These are phyloP conservation scores for Calonectria multiphialidica DNA, from an alignment of 2,329 filamentous ascomycete species.

Conservation along the genomic window DNA sequence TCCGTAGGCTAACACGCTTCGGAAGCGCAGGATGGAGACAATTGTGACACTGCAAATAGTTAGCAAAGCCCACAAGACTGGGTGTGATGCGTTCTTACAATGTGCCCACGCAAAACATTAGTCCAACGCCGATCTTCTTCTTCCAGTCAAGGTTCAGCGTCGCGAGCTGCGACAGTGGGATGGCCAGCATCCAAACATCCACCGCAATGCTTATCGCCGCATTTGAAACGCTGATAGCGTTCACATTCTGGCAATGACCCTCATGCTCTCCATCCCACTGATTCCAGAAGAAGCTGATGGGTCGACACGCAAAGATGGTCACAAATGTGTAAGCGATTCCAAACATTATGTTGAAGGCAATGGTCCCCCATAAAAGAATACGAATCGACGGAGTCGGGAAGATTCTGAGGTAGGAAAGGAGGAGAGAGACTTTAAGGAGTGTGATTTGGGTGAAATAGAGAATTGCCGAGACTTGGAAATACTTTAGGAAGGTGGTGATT, in stretches of 20 bases:
- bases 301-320: slow-evolving; percentile 63
- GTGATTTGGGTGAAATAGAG: background rate
- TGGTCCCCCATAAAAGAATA: background rate
- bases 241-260: slow-evolving; percentile 63
- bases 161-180: slow-evolving; percentile 61
- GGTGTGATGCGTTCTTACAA: slow-evolving; percentile 49
- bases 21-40: background rate
- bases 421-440: background rate
- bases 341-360: slow-evolving; percentile 39
- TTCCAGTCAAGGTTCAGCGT: slow-evolving; percentile 58
- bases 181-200: slow-evolving; percentile 63
- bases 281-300: slow-evolving; percentile 65
- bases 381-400: background rate
- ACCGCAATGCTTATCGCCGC: slow-evolving; percentile 64
- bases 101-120: slow-evolving; percentile 63
- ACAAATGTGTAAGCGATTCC: slow-evolving; percentile 57
- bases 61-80: background rate
- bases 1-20: background rate
- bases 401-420: background rate
- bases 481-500: background rate
- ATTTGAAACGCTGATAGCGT: slow-evolving; percentile 63
- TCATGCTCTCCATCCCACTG: slow-evolving; percentile 61
- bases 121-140: slow-evolving; percentile 51
- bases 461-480: background rate
- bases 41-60: background rate